Base-by-base conservation (phyloP, 768 basidiomycete genomes). In the Pseudohyphozyma bogoriensis region DNA sequence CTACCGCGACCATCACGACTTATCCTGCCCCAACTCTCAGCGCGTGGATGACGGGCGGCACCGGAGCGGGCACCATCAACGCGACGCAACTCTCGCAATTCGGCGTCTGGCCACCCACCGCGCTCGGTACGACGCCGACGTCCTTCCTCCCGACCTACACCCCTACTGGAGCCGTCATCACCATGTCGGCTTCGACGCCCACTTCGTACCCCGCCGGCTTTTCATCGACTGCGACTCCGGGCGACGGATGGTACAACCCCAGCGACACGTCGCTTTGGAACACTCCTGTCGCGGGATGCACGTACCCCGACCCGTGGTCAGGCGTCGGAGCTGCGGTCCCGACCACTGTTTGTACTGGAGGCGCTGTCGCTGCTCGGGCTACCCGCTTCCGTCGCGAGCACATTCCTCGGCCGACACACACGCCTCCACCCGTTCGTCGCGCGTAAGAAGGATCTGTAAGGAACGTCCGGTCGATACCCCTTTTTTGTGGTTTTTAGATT, bases 211-310 rank as follows among this genome's bases (percentile, higher is more conserved):
- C 77, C 35, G 67, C 65, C 50, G 76, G 52, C 72, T 77, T 55
- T 66, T 77, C 58, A 69, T 72, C 59, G 18, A 79, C 76, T 62
- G 75, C 76, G 32, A 73, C 74, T 59, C 78, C 78, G 2, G 93
- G 92, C 10, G 79, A 74, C 62, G 93, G 93, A 39, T 97, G 95
- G 95, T 76, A 78, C 58, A 86, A 92, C 71, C 62, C 85, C 4
- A 73, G 77, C 4, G 93, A 97, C 74, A 83, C 76, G 11, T 76
- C 77, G 22, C 79, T 79, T 15, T 78, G 82, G 63, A 80, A 79
- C 72, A 83, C 82, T 18, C 75, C 78, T 4, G 82, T 88, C 40
- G 73, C 83, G 13, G 81, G 82, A 1, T 99, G 93, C 75, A 78
- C 78, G 22, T 96, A 95, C 71, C 84, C 86, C 33, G 79, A 89